Evolutionary conservation across 2,329 filamentous ascomycete species (phyloP).

Genomic region (Amauroascus niger): DNA sequence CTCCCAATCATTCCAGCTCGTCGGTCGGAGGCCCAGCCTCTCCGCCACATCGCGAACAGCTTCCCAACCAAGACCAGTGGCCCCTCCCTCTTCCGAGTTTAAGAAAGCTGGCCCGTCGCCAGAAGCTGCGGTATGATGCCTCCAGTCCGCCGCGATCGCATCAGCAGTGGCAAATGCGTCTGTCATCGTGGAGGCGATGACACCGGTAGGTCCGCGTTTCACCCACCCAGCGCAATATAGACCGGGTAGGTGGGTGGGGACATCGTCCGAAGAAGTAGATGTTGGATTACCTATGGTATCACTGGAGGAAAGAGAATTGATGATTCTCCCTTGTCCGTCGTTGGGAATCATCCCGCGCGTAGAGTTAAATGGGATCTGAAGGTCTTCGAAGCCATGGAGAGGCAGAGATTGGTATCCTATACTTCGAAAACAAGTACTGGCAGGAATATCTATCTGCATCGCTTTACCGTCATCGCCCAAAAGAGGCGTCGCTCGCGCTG

Average conservation of each 20-base stretch:
- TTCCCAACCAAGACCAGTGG: constrained; percentile 60
- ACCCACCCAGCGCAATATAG: constrained; percentile 95
- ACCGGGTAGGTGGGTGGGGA: constrained; percentile 48
- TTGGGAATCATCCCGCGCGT: constrained; percentile 69
- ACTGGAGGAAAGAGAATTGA: constrained; percentile 23
- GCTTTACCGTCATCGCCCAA: constrained; percentile 27
- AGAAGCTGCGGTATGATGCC: constrained; percentile 21
- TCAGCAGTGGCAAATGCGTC: constrained; percentile 88
- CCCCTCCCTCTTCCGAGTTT: constrained; percentile 31
- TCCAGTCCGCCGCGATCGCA: constrained; percentile 71
- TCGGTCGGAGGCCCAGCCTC: constrained; percentile 48
- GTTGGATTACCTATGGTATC: constrained; percentile 1
- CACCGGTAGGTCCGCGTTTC: constrained; percentile 85
- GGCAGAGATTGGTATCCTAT: constrained; percentile 84
- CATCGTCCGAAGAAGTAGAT: constrained; percentile 14
- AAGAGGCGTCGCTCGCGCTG: constrained; percentile 35
- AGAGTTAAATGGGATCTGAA: constrained; percentile 70
- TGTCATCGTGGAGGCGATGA: constrained; percentile 91
- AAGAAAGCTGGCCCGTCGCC: constrained; percentile 36
- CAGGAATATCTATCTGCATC: constrained; percentile 32
- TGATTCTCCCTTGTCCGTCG: constrained; percentile 66
- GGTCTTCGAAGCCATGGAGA: constrained; percentile 60
- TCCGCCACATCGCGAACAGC: constrained; percentile 55
- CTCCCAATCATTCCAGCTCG: constrained; percentile 80
- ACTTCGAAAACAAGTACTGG: constrained; percentile 75